These are phyloP conservation scores for Musa schizocarpa DNA, from an alignment of 176 grass and related monocot species.

Conservation along the genomic window DNA sequence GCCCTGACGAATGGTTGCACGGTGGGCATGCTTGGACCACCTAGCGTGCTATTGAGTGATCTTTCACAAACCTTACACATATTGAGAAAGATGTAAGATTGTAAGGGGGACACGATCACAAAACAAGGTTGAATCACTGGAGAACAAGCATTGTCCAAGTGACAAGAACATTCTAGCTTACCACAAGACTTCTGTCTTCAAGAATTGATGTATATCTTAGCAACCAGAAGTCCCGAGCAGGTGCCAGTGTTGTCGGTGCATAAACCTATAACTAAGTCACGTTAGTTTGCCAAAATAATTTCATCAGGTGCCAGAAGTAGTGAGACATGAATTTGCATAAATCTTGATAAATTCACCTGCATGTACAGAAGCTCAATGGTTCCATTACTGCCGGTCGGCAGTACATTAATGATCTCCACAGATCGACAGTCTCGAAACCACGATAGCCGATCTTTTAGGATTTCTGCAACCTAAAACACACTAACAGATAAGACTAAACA, in stretches of 20 bases:
- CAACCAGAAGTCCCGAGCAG: conserved; percentile 87
- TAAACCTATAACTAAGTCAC: conserved; percentile 39
- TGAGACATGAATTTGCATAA: background rate
- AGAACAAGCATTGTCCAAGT: background rate
- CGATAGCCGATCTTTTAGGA: conserved; percentile 71
- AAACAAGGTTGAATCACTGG: background rate
- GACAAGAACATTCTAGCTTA: conserved; percentile 23
- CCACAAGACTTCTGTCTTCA: conserved; percentile 86
- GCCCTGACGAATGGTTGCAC: conserved; percentile 70
- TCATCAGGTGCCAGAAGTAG: background rate
- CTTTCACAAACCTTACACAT: conserved; percentile 59
- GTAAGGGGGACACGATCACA: background rate
- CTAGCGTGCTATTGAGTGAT: conserved; percentile 59
- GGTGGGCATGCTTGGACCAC: conserved; percentile 54
- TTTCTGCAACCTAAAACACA: conserved; percentile 58
- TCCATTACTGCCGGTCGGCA: conserved; percentile 62
- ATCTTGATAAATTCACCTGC: conserved; percentile 43
- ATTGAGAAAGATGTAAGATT: background rate
- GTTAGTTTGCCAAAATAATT: background rate
- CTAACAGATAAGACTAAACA: background rate
- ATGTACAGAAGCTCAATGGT: conserved; percentile 90
- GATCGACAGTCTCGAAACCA: conserved; percentile 80
- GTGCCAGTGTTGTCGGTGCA: conserved; percentile 70
- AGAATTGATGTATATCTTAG: conserved; percentile 81
- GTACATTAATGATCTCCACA: conserved; percentile 62